Evolutionary conservation across 345 rosid genomes (phyloP), one percentile per base, ranked within the genome.

Genomic region (Ricinus communis): DNA sequence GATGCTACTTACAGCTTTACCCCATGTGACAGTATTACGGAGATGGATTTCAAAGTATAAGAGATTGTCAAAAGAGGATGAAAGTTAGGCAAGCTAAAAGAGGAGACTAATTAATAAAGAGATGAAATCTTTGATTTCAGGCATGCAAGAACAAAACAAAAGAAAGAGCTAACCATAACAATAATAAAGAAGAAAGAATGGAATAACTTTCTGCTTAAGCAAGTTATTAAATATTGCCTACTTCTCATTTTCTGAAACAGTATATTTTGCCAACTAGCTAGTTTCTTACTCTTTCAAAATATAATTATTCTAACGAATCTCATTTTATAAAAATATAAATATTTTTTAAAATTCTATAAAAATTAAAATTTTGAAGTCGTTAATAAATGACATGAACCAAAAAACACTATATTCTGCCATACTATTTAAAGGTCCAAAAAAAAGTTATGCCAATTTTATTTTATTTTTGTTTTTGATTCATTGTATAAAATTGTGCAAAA

Each of bases 11-110:
- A 9, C 6, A 25, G 15, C 24, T 1, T 47, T 1, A 2, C 3
- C 60, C 74, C 74, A 51, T 33, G 68, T 62, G 74, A 30, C 62
- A 36, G 22, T 53, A 53, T 27, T 8, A 14, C 9, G 9, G 12
- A 31, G 10, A 5, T 9, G 25, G 7, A 54, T 49, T 49, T 47
- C 43, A 57, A 69, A 43, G 19, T 49, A 28, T 22, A 18, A 54
- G 16, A n/a, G 62, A n/a, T 54, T 53, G 70, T 72, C 76, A 71
- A 65, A 72, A 73, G 52, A 21, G 50, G 12, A 24, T 28, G 30
- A 10, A 8, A 36, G 76, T 72, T 64, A 72, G 76, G 70, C 65
- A 15, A 64, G 47, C 47, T 65, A 64, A 55, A 50, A 69, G 8
- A 2, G 55, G 0, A 30, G 21, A 45, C 65, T n/a, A 28, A 55